These are phyloP conservation scores for Nakazawaea holstii DNA, from an alignment of 805 yeast genomes.

Conservation along the genomic window DNA sequence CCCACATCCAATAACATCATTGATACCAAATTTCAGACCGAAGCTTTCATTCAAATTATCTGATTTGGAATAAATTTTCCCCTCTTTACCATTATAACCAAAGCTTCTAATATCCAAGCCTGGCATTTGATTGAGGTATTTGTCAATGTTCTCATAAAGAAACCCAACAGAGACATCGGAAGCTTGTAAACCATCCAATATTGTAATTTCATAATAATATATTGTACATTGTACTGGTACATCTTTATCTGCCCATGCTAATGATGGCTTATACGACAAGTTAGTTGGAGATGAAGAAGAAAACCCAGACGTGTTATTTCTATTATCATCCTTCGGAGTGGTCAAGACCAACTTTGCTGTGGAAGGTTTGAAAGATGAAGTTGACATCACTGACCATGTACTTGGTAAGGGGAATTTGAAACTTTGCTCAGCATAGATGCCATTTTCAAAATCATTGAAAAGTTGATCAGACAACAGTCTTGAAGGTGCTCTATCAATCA, in stretches of 20 bases:
- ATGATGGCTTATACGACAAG: constrained; percentile 13
- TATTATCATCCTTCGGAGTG: constrained; percentile 15
- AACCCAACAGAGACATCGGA: constrained; percentile 42
- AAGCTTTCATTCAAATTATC: constrained; percentile 31
- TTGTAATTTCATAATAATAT: constrained; percentile 45
- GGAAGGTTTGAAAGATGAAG: constrained; percentile 15
- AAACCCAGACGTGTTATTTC: not conserved
- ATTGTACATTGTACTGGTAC: constrained; percentile 38
- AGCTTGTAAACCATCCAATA: constrained; percentile 30
- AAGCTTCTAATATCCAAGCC: constrained; percentile 43
- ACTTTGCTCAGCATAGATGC: not conserved
- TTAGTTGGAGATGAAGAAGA: constrained; percentile 8
- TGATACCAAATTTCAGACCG: constrained; percentile 41
- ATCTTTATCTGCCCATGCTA: constrained; percentile 27
- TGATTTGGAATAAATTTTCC: constrained; percentile 32
- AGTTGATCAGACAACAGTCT: constrained; percentile 4
- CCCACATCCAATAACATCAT: constrained; percentile 81
- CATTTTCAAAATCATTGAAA: constrained; percentile 8
- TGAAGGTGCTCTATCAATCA: constrained; percentile 2
- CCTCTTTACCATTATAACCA: constrained; percentile 52
- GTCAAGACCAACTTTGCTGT: constrained; percentile 20
- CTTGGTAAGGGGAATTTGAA: constrained; percentile 20
- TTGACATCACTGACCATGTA: constrained; percentile 19
- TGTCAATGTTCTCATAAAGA: constrained; percentile 25
- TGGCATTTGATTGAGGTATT: constrained; percentile 31